phyloP scores from a whole-genome alignment of 345 rosid genomes.

The Punica granatum region DNA sequence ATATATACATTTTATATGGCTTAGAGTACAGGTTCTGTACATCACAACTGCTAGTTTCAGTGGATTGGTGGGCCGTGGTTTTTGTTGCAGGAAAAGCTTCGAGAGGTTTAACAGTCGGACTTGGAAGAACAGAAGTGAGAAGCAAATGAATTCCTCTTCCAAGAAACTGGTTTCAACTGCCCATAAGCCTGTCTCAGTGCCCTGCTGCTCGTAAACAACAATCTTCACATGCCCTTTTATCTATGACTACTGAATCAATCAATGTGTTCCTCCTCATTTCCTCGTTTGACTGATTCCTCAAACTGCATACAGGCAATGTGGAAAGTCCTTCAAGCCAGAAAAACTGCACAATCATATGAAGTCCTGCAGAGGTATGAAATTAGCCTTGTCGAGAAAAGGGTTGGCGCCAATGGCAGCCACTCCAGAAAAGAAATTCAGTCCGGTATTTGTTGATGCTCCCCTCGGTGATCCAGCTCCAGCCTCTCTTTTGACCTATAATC shows the following conservation, averaged over 20 bases:
- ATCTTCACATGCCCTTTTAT: neutral
- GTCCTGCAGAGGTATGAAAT: slow-evolving; percentile 52
- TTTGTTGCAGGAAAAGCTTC: slow-evolving; percentile 39
- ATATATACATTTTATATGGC: no score
- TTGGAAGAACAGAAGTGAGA: slow-evolving; percentile 27
- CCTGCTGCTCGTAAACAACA: slow-evolving; percentile 62
- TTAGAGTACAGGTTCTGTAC: no score
- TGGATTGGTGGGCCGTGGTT: no score
- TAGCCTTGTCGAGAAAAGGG: slow-evolving; percentile 7
- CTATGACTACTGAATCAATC: neutral
- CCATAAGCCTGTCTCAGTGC: slow-evolving; percentile 38
- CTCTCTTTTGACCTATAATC: no score
- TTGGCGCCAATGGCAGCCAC: neutral
- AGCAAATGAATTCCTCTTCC: no score
- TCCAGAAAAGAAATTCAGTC: neutral
- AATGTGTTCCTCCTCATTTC: no score
- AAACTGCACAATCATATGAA: slow-evolving; percentile 72
- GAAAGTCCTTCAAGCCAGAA: slow-evolving; percentile 65
- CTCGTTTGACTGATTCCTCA: neutral
- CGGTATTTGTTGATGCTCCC: no score
- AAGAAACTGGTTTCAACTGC: slow-evolving; percentile 18
- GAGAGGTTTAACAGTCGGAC: slow-evolving; percentile 29
- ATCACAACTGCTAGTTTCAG: no score
- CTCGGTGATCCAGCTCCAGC: no score
- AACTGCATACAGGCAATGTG: slow-evolving; percentile 57